Conservation (phyloP, 495 filamentous ascomycete species). For the Durotheca rogersii region DNA sequence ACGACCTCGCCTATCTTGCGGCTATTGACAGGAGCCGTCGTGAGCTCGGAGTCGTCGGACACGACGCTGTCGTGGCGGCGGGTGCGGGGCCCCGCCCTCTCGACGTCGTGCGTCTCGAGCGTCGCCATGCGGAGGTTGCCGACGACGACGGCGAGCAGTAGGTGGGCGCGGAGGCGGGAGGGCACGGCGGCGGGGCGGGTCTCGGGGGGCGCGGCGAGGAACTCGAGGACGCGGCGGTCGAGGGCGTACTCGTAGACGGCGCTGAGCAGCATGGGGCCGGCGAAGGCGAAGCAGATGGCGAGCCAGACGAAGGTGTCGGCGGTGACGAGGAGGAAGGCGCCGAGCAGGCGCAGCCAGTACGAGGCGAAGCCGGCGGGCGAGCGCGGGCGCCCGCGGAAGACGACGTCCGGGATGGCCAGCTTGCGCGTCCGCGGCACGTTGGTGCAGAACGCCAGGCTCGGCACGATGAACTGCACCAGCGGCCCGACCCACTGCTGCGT, state of each 20-base stretch:
- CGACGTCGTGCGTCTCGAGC: conserved; percentile 19
- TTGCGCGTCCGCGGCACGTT: conserved; percentile 36
- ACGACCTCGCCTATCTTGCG: conserved; percentile 15
- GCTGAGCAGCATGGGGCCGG: conserved; percentile 43
- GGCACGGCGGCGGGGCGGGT: conserved; percentile 20
- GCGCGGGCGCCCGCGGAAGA: conserved; percentile 25
- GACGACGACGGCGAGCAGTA: conserved; percentile 35
- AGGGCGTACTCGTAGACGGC: conserved; percentile 45
- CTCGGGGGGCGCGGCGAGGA: conserved; percentile 20
- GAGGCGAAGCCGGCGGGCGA: conserved; percentile 21
- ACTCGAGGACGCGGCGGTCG: conserved; percentile 36
- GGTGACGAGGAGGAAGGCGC: conserved; percentile 31
- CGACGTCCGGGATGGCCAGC: conserved; percentile 31
- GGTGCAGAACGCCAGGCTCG: conserved; percentile 37
- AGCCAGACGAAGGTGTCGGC: conserved; percentile 42
- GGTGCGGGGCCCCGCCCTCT: background rate
- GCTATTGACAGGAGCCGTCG: background rate
- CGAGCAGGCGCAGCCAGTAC: conserved; percentile 31
- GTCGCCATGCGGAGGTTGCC: conserved; percentile 40
- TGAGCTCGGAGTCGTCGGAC: conserved; percentile 14
- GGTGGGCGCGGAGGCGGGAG: conserved; percentile 26
- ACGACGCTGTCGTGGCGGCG: conserved; percentile 7
- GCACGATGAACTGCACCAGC: conserved; percentile 37
- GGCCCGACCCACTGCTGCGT: conserved; percentile 35
- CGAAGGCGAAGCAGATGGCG: conserved; percentile 39